Evolutionary conservation across 2,329 filamentous ascomycete species (phyloP), one percentile per base, ranked within the genome.

Genomic region (Didymosphaeria variabile): DNA sequence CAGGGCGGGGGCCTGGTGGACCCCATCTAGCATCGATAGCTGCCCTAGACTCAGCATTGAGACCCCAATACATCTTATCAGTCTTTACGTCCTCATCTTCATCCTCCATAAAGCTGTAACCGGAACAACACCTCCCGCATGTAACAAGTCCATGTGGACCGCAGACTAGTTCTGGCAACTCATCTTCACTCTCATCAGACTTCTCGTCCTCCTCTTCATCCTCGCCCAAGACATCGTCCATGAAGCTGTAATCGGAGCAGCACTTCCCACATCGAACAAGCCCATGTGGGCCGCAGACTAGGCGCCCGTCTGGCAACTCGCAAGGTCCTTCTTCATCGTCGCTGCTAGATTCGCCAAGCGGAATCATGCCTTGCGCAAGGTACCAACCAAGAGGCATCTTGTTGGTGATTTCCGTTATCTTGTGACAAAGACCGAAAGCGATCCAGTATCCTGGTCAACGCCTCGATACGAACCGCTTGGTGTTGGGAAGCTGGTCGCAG

Each of bases 51-150:
- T 45, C 42, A 5, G n/a, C n/a, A n/a, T n/a, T n/a, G n/a, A n/a
- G n/a, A n/a, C n/a, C n/a, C n/a, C n/a, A n/a, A n/a, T n/a, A n/a
- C n/a, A n/a, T n/a, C n/a, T 45, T n/a, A 9, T 45, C 42, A 12
- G 53, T 23, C 29, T 47, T 29, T 26, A 42, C 26, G 15, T 59
- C 49, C 26, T 36, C 46, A 5, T 59, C 50, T 3, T 34, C 49
- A 50, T 55, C 44, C 8, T 21, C 36, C 57, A 59, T 44, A n/a
- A 60, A 55, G 42, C 34, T 60, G 58, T 55, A 60, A 26, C 56
- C 58, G 19, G 47, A 7, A 23, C 34, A 49, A 36, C 58, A 60
- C 34, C 51, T 60, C 19, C n/a, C 31, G 38, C 58, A 60, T 5
- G 3, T 17, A 34, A 55, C 46, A 54, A 61, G 46, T 10, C 19